Base-by-base conservation (phyloP, 495 filamentous ascomycete genomes). In the Tuber microsphaerosporum region DNA sequence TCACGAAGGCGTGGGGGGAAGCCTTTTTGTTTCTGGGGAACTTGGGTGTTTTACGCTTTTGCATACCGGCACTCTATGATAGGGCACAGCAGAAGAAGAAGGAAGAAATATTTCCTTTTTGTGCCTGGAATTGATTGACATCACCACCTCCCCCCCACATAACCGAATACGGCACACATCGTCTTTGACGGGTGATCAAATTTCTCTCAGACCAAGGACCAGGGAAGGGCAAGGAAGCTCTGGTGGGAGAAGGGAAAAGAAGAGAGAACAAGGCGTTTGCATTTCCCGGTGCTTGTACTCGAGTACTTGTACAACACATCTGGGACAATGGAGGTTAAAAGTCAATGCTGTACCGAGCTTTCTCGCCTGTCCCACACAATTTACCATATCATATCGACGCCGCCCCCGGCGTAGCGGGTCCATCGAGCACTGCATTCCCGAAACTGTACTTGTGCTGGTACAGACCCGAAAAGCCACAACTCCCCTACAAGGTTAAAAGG, bases 361-460 rank as follows among this genome's bases (percentile, higher is more conserved):
- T 61, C 51, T 31, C n/a, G 26, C 1, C 17, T 34, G 31, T 65
- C 56, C 22, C 56, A 56, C 56, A 65, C 6, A 65, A 34, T 26
- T 17, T 65, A 65, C 31, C 56, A 65, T 65, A 65, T 34, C 56
- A 65, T 65, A 65, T 65, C 56, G 26, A 34, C 56, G 56, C 56
- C 56, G 56, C 56, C 56, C n/a, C 56, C 56, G 56, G 56, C 6
- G 56, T 26, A 65, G 56, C 56, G 56, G 56, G 56, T 65, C 48
- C 56, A 65, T 65, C 56, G 56, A 65, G 56, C 56, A 65, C 34
- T 65, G 56, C 56, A 65, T 65, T 65, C 56, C 56, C 56, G 56
- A 65, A 65, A 65, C 56, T 26, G 56, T 65, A 17, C 56, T 65
- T 12, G 42, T 43, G 10, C 42, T 10, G 8, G 42, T 43, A 46